phyloP scores from a whole-genome alignment of 2,329 filamentous ascomycete species.

The Emericellopsis cladophorae region DNA sequence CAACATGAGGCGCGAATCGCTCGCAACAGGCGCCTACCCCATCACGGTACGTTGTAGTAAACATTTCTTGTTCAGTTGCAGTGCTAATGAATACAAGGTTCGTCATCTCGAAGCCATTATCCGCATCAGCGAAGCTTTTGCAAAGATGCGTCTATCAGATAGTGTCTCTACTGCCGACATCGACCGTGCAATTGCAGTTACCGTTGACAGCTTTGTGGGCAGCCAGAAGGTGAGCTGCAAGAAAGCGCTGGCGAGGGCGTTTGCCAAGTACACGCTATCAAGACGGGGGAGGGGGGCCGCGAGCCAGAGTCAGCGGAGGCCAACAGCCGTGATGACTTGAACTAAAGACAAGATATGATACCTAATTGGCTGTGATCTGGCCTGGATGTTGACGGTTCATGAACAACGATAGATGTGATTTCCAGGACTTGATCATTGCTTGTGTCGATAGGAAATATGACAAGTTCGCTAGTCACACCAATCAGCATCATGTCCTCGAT shows the following conservation, averaged over 20 bases:
- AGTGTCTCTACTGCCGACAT: conserved; percentile 87
- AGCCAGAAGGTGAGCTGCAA: conserved; percentile 97
- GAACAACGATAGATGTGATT: too few relatives aligned
- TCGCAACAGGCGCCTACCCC: conserved; percentile 91
- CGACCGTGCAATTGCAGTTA: conserved; percentile 92
- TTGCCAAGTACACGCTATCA: conserved; percentile 78
- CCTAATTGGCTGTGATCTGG: too few relatives aligned
- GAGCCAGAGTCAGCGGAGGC: conserved; percentile 12
- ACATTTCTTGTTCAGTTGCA: conserved; percentile 1
- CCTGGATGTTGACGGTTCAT: too few relatives aligned
- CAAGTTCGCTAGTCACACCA: too few relatives aligned
- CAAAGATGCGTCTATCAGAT: conserved; percentile 94
- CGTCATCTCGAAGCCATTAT: conserved; percentile 97
- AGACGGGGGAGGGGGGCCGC: conserved; percentile 19
- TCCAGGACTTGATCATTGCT: too few relatives aligned
- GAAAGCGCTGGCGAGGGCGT: conserved; percentile 85
- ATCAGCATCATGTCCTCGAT: too few relatives aligned
- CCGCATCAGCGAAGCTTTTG: conserved; percentile 87
- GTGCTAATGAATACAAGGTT: conserved; percentile 42
- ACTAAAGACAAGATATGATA: neutral
- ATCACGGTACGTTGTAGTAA: conserved; percentile 64
- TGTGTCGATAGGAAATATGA: too few relatives aligned
- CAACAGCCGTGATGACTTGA: conserved; percentile 14
- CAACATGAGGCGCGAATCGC: conserved; percentile 86
- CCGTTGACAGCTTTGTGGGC: conserved; percentile 89